phyloP scores from a whole-genome alignment of 257 asterid genomes.

The Paraleonurus japonicus region DNA sequence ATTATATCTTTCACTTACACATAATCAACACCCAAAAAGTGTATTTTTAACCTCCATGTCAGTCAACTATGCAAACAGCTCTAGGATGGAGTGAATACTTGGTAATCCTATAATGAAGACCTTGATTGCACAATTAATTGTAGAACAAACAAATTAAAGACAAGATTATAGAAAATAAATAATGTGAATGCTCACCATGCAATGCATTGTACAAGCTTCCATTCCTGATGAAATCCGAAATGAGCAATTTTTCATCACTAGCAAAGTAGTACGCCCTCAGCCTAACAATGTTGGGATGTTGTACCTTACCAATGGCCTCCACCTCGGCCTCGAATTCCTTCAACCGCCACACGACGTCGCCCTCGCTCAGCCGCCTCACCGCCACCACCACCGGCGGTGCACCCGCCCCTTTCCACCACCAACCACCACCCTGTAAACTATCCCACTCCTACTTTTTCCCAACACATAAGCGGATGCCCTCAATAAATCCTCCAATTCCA shows the following conservation, averaged over 20 bases:
- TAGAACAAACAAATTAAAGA: background rate
- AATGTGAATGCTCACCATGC: constrained; percentile 58
- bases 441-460: constrained; percentile 93
- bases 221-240: constrained; percentile 71
- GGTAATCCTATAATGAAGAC: background rate
- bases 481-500: constrained; percentile 90
- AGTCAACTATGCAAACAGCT: too few species aligned
- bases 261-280: constrained; percentile 90
- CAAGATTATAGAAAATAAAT: background rate
- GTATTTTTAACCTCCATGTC: too few species aligned
- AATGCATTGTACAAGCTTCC: constrained; percentile 79
- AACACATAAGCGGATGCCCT: constrained; percentile 97
- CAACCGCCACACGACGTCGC: constrained; percentile 60
- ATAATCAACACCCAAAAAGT: too few species aligned
- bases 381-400: constrained; percentile 51
- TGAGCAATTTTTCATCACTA: constrained; percentile 77
- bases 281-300: constrained; percentile 78
- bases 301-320: constrained; percentile 71
- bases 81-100: too few species aligned
- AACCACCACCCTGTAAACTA: constrained; percentile 87
- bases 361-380: constrained; percentile 90
- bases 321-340: constrained; percentile 88
- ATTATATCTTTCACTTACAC: too few species aligned
- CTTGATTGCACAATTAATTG: background rate
- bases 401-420: constrained; percentile 49